Percentiles rank a stretch among this genome's conserved stretches.
phyloP scores from a whole-genome alignment of 139 green algal genomes.

The Chlamydomonas schloesseri region DNA sequence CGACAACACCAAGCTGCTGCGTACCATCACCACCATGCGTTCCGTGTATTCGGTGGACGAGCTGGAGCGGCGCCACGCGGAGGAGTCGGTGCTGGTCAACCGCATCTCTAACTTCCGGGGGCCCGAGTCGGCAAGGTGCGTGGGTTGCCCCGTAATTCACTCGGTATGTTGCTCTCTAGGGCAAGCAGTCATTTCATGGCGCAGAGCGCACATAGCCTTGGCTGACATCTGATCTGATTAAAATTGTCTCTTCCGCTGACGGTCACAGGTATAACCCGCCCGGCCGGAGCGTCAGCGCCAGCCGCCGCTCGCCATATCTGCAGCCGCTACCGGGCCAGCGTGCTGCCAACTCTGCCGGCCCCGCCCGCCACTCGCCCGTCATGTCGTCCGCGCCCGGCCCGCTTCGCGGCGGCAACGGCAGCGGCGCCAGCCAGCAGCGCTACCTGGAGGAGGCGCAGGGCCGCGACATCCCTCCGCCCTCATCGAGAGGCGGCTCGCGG shows the following conservation, averaged over 20 bases:
- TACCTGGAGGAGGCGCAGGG: conserved; percentile 28
- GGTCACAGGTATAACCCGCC: conserved; percentile 22
- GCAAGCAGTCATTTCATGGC: too few relatives aligned
- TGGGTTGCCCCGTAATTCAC: too few relatives aligned
- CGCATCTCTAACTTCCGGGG: conserved; percentile 52
- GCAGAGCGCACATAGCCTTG: not conserved
- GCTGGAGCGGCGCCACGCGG: conserved; percentile 11
- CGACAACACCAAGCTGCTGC: conserved; percentile 54
- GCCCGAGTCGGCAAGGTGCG: conserved; percentile 14
- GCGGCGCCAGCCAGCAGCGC: conserved; percentile 2
- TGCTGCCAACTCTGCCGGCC: not conserved
- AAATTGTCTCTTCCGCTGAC: not conserved
- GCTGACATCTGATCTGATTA: too few relatives aligned
- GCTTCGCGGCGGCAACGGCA: too few relatives aligned
- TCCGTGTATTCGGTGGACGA: conserved; percentile 31
- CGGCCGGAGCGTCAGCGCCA: conserved; percentile 7
- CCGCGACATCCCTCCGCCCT: not conserved
- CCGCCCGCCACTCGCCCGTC: not conserved
- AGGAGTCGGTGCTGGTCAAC: conserved; percentile 26
- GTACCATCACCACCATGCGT: conserved; percentile 31
- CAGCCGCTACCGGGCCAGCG: not conserved
- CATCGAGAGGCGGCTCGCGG: not conserved
- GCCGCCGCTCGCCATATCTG: conserved; percentile 24
- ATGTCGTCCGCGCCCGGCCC: not conserved
- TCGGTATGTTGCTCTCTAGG: too few relatives aligned